Evolutionary conservation across 345 rosid species (phyloP), one percentile per base, ranked within the genome.

Genomic region (Sonneratia alba): DNA sequence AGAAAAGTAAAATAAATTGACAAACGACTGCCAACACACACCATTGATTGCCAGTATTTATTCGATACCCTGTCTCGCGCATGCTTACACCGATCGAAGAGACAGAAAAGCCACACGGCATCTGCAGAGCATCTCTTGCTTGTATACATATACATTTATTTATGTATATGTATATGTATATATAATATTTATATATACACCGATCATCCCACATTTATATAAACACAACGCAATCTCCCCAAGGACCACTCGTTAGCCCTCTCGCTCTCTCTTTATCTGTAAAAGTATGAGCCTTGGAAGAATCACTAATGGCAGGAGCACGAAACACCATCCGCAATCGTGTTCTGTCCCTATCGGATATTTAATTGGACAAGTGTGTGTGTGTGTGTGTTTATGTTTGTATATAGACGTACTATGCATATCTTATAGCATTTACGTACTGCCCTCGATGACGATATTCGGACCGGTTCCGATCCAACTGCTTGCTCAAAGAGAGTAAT

Each of bases 221-320:
- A 42, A 5, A 36, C 7, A 65, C 19, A 36, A 34, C 8, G 3
- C 68, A 0, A 12, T 32, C 43, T 19, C 43, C n/a, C 32, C 32
- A 27, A 18, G 67, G 68, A 65, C 68, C 68, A 34, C 68, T 34
- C 10, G 8, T 34, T 62, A 59, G 8, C 24, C 37, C 66, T 62
- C 66, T 32, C 63, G 12, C 49, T 66, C 48, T 38, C 48, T 34
- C 14, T 7, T 18, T 27, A n/a, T 5, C 34, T 37, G 10, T 15
- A n/a, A 67, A 43, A 40, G 43, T 34, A 24, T 42, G 53, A 43
- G 21, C 53, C 4, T 67, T 67, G 70, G 53, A 67, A 67, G 70
- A 67, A 16, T 16, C 49, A 67, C 48, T 43, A 37, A 67, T 21
- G 32, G 51, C 51, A 67, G 70, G 21, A 40, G n/a, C 48, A 67